Base-by-base conservation (phyloP, 148 eudicot species). In the Chenopodium quinoa region DNA sequence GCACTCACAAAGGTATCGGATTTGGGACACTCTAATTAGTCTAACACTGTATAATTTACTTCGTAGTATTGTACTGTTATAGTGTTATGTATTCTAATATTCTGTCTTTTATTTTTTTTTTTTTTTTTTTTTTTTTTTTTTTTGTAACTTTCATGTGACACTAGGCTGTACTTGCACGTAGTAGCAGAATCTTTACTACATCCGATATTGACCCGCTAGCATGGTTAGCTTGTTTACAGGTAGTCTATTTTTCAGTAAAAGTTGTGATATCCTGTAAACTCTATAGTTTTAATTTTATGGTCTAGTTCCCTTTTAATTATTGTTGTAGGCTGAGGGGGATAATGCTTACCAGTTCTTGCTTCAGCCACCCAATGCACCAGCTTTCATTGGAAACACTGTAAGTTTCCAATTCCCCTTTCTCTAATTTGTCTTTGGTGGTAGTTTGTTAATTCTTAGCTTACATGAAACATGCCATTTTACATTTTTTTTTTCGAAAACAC, bases 101-200 rank as follows among this genome's bases (percentile, higher is more conserved):
- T 63, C 25, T 73, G 52, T 37, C 25, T 23, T 23, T n/a, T 25
- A n/a, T 0, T 27, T 27, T 27, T 27, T 27, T 27, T 27, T 27
- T 27, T 27, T 27, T 27, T 27, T 27, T 27, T 27, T 27, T 27
- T 27, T 27, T 27, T 27, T 27, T 27, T 66, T 16, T 56, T 50
- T 34, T 46, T 10, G 47, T 40, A 40, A 40, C 58, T 69, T 72
- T 71, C 32, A 37, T 83, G 67, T 62, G 74, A 79, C 75, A 34
- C 75, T 85, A 96, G 99, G 98, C 90, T 85, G 99, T 97, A 76
- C 97, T 97, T 88, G 99, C 99, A 71, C 99, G 99, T 77, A 91
- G 99, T 85, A 97, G 92, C 90, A 89, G 90, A 83, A 90, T 97
- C 52, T 73, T 86, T 74, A 90, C 99, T 14, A 62, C 89, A 1